These are phyloP conservation scores for Paramarasmius palmivorus DNA, from an alignment of 1,284 basidiomycete genomes.

Conservation along the genomic window DNA sequence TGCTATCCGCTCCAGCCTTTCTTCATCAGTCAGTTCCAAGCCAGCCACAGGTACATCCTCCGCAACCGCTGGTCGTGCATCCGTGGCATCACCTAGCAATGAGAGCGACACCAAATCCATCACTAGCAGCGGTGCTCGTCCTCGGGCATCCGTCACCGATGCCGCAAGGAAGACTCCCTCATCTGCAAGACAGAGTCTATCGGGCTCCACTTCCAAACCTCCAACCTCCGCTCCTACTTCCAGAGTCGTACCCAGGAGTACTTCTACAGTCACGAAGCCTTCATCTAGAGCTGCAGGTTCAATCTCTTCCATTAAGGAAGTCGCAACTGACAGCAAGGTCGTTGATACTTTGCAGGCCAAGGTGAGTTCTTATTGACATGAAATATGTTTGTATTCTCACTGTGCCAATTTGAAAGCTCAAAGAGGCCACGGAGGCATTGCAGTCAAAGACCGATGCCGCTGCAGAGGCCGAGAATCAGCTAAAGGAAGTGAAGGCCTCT, in stretches of 20 bases:
- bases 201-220: constrained; percentile 27
- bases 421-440: constrained; percentile 53
- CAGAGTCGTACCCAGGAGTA: constrained; percentile 28
- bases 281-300: constrained; percentile 51
- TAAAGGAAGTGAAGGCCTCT: constrained; percentile 50
- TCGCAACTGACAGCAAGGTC: constrained; percentile 59
- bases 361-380: constrained; percentile 35
- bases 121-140: constrained; percentile 35
- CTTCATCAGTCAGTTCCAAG: constrained; percentile 37
- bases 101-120: constrained; percentile 35
- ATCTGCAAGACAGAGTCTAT: constrained; percentile 38
- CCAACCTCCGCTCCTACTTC: constrained; percentile 24
- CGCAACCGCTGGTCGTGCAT: constrained; percentile 38
- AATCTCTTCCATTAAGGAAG: constrained; percentile 69
- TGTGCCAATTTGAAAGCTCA: constrained; percentile 44
- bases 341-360: constrained; percentile 61
- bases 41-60: constrained; percentile 27
- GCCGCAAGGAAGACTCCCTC: constrained; percentile 47
- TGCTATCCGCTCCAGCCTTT: constrained; percentile 34
- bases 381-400: constrained; percentile 16
- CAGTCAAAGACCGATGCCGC: constrained; percentile 50
- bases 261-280: constrained; percentile 27
- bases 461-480: constrained; percentile 49
- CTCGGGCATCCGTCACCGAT: constrained; percentile 58
- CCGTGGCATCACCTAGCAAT: constrained; percentile 52